Conservation (phyloP, 75 land plant species). For the Sequoia sempervirens region DNA sequence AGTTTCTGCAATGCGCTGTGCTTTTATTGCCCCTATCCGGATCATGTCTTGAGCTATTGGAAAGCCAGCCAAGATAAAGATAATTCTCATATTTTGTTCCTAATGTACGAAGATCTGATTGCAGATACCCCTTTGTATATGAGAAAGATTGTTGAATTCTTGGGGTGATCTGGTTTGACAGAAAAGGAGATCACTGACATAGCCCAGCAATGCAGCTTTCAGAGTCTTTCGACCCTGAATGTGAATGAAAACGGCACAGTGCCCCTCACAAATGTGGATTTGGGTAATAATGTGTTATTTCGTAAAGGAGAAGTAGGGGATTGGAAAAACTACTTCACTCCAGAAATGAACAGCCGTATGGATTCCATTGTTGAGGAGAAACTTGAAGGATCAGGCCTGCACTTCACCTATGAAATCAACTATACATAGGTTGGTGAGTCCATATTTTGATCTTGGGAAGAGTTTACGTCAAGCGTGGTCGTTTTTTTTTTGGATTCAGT, state of each 20-base stretch:
- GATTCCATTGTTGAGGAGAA: slow-evolving; percentile 18
- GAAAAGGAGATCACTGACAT: slow-evolving; percentile 12
- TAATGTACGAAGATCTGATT: slow-evolving; percentile 30
- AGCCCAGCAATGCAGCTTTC: slow-evolving; percentile 20
- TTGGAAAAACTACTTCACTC: slow-evolving; percentile 23
- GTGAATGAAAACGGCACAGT: slow-evolving; percentile 18
- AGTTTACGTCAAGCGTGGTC: too few relatives aligned
- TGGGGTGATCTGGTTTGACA: slow-evolving; percentile 9
- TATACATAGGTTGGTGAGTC: too few relatives aligned
- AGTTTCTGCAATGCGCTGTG: slow-evolving; percentile 9
- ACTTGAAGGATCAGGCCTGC: slow-evolving; percentile 27
- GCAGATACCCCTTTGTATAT: slow-evolving; percentile 5
- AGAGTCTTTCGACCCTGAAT: slow-evolving; percentile 15
- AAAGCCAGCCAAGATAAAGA: background rate
- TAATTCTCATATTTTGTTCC: slow-evolving; percentile 18
- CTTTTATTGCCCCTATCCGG: slow-evolving; percentile 19
- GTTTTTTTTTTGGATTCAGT: too few relatives aligned
- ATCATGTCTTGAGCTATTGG: slow-evolving; percentile 31
- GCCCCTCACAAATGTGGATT: background rate
- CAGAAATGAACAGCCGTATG: slow-evolving; percentile 22
- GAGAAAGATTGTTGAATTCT: slow-evolving; percentile 24
- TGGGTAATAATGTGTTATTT: slow-evolving; percentile 10
- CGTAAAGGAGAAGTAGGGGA: slow-evolving; percentile 27
- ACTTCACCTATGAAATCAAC: background rate
- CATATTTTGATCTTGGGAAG: too few relatives aligned